Conservation (phyloP, 1,284 basidiomycete genomes). For the Moesziomyces parantarcticus region DNA sequence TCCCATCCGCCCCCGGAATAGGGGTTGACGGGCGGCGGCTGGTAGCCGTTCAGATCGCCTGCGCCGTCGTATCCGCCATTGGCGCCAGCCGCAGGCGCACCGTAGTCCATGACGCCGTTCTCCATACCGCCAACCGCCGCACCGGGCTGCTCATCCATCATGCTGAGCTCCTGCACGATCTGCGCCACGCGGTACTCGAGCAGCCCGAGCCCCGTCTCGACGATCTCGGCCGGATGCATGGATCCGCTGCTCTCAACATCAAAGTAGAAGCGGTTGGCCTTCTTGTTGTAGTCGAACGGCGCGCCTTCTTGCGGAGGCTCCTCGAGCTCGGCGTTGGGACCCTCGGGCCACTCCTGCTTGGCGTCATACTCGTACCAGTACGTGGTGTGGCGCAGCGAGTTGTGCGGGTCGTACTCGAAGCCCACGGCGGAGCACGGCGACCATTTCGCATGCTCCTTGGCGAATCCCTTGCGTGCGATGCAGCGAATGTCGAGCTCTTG, state of each 20-base stretch:
- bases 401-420: slow-evolving; percentile 98
- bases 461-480: slow-evolving; percentile 96
- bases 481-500: slow-evolving; percentile 89
- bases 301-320: slow-evolving; percentile 61
- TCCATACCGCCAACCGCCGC: slow-evolving; percentile 15
- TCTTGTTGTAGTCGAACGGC: slow-evolving; percentile 61
- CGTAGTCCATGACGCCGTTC: slow-evolving; percentile 37
- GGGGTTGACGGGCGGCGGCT: slow-evolving; percentile 13
- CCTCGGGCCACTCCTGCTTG: slow-evolving; percentile 65
- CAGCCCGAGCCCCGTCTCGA: slow-evolving; percentile 61
- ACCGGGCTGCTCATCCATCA: slow-evolving; percentile 52
- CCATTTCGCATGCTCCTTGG: slow-evolving; percentile 99
- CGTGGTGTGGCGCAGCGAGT: slow-evolving; percentile 93
- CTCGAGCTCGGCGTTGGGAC: slow-evolving; percentile 62
- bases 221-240: slow-evolving; percentile 64
- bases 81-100: neutral
- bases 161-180: slow-evolving; percentile 65
- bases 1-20: slow-evolving; percentile 32
- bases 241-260: slow-evolving; percentile 64
- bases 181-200: slow-evolving; percentile 63
- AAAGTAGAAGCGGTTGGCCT: slow-evolving; percentile 64
- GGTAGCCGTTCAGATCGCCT: slow-evolving; percentile 30
- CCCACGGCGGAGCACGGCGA: slow-evolving; percentile 93
- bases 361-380: slow-evolving; percentile 85
- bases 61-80: neutral